A percentile compares a stretch with the other conserved stretches of the same genome.
Conservation (phyloP, 257 asterid genomes). For the Phtheirospermum japonicum region DNA sequence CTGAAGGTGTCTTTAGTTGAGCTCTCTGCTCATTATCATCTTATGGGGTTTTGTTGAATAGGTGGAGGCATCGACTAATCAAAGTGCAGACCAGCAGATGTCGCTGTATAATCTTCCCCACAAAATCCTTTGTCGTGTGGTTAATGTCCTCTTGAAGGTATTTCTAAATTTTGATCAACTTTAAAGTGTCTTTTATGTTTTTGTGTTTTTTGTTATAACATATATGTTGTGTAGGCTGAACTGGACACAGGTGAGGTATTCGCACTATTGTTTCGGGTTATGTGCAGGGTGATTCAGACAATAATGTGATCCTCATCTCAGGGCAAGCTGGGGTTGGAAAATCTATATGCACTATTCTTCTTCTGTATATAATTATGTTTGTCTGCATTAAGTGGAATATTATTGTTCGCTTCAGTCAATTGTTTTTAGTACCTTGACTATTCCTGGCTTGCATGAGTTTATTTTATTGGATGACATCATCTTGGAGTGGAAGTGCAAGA, state of each 20-base stretch:
- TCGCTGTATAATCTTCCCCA: too few species aligned
- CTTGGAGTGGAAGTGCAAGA: constrained; percentile 73
- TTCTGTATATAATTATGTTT: constrained; percentile 19
- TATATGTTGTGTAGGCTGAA: constrained; percentile 67
- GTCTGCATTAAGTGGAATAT: constrained; percentile 25
- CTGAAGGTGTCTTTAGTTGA: too few species aligned
- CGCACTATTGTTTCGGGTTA: constrained; percentile 40
- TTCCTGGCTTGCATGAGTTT: constrained; percentile 18
- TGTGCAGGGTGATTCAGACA: constrained; percentile 45
- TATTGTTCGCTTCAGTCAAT: constrained; percentile 14
- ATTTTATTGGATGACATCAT: constrained; percentile 30
- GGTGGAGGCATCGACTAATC: too few species aligned
- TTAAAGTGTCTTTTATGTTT: too few species aligned
- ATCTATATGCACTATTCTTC: constrained; percentile 60
- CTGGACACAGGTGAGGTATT: constrained; percentile 93
- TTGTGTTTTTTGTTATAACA: not conserved
- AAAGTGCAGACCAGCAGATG: too few species aligned
- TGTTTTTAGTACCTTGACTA: not conserved
- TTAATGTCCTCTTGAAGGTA: too few species aligned
- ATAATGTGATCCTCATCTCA: constrained; percentile 66
- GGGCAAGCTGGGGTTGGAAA: constrained; percentile 98
- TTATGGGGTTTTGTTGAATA: too few species aligned
- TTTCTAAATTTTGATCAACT: too few species aligned
- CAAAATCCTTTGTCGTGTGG: too few species aligned
- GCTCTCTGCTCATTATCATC: too few species aligned